phyloP scores from a whole-genome alignment of 768 basidiomycete species.

The Lentinus tigrinus region DNA sequence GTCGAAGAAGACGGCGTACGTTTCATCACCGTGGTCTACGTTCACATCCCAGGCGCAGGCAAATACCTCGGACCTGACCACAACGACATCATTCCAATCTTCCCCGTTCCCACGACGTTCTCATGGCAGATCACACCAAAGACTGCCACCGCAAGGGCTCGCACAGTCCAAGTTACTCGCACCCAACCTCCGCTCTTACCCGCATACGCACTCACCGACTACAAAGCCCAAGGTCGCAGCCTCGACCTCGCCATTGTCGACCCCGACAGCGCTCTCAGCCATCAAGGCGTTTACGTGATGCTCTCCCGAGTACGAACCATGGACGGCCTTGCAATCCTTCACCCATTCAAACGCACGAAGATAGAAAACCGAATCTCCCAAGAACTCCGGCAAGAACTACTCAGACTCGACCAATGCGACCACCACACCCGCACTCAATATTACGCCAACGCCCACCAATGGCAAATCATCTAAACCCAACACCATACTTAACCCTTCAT shows the following conservation, averaged over 20 bases:
- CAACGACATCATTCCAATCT: neutral
- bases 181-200: constrained; percentile 25
- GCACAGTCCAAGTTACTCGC: neutral
- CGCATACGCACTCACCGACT: constrained; percentile 29
- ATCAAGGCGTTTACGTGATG: constrained; percentile 31
- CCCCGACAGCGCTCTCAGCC: constrained; percentile 11
- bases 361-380: neutral
- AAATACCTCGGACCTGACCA: neutral
- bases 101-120: neutral
- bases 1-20: neutral
- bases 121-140: neutral
- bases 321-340: constrained; percentile 22
- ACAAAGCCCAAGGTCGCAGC: constrained; percentile 29
- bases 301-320: constrained; percentile 26
- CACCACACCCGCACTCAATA: too few species aligned
- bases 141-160: neutral
- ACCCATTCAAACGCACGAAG: constrained; percentile 15
- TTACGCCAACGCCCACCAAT: too few species aligned
- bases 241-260: constrained; percentile 26
- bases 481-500: too few species aligned
- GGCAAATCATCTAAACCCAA: too few species aligned
- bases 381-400: neutral
- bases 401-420: neutral
- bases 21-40: neutral
- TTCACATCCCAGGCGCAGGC: neutral